Evolutionary conservation across 495 filamentous ascomycete species (phyloP).

Genomic region (Usnea hakonensis): DNA sequence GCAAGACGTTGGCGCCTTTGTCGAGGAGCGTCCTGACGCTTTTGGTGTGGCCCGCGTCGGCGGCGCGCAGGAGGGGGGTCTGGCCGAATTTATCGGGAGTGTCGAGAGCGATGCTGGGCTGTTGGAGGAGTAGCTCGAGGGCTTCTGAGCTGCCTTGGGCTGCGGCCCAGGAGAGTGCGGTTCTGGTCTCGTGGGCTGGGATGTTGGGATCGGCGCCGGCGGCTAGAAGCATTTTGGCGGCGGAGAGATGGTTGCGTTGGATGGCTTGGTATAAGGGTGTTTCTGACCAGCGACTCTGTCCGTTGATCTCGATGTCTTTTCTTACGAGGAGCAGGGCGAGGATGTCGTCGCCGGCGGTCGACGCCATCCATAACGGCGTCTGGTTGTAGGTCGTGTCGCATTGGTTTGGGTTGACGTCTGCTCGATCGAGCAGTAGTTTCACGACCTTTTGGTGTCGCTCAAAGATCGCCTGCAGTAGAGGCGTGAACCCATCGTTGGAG

Average conservation of each 20-base stretch:
- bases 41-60: constrained; percentile 12
- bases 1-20: constrained; percentile 1
- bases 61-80: constrained; percentile 6
- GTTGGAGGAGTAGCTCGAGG: constrained; percentile 2
- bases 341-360: background rate
- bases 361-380: constrained; percentile 12
- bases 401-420: constrained; percentile 11
- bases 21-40: constrained; percentile 4
- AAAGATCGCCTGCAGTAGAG: constrained; percentile 9
- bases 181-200: background rate
- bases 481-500: constrained; percentile 4
- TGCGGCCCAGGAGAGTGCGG: constrained; percentile 20
- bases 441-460: background rate
- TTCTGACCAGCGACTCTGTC: constrained; percentile 3
- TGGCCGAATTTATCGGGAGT: background rate
- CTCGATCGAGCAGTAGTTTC: constrained; percentile 6
- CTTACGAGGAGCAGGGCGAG: background rate
- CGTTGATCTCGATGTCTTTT: constrained; percentile 15
- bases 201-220: constrained; percentile 4
- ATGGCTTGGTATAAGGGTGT: constrained; percentile 21
- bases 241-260: constrained; percentile 8
- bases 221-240: constrained; percentile 1
- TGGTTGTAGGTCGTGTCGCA: constrained; percentile 1
- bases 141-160: constrained; percentile 2
- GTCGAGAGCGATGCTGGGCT: background rate